Evolutionary conservation across 1,139 yeast species (phyloP).

Genomic region (Lodderomyces orthopsilosis): DNA sequence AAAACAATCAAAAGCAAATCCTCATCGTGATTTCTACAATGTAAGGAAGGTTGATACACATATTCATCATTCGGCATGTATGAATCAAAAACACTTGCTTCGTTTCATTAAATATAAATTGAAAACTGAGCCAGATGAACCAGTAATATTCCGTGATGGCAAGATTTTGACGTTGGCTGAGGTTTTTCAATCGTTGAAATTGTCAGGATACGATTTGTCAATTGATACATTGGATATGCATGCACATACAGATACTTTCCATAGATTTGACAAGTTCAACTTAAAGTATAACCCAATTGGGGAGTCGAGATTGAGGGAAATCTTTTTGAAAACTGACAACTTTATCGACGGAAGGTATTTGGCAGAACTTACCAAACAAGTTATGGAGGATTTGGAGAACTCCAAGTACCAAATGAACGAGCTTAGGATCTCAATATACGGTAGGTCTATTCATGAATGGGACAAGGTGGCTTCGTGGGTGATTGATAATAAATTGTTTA

Average conservation of each 20-base stretch:
- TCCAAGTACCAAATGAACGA: constrained; percentile 97
- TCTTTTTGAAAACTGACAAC: constrained; percentile 92
- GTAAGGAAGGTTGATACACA: constrained; percentile 98
- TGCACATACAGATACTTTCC: constrained; percentile 97
- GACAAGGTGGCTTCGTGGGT: constrained; percentile 94
- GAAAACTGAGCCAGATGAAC: constrained; percentile 66
- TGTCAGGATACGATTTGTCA: constrained; percentile 91
- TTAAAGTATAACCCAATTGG: constrained; percentile 97
- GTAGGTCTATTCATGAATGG: constrained; percentile 90
- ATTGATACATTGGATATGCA: constrained; percentile 99
- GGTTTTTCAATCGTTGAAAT: constrained; percentile 84
- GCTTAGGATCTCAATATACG: constrained; percentile 90
- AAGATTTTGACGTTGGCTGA: constrained; percentile 80
- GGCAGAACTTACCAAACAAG: constrained; percentile 93
- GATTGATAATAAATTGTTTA: constrained; percentile 83
- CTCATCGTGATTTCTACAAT: constrained; percentile 96
- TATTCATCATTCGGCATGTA: constrained; percentile 98
- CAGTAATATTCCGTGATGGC: constrained; percentile 92
- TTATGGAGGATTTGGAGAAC: constrained; percentile 86
- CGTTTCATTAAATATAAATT: constrained; percentile 90
- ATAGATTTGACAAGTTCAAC: constrained; percentile 95
- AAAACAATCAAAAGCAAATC: constrained; percentile 70
- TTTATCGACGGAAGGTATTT: constrained; percentile 83
- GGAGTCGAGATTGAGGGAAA: constrained; percentile 93
- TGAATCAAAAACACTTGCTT: constrained; percentile 95